A percentile compares a stretch with the other conserved stretches of the same genome.
Conservation (phyloP, 2,329 filamentous ascomycete species). For the Colletotrichum sp. region DNA sequence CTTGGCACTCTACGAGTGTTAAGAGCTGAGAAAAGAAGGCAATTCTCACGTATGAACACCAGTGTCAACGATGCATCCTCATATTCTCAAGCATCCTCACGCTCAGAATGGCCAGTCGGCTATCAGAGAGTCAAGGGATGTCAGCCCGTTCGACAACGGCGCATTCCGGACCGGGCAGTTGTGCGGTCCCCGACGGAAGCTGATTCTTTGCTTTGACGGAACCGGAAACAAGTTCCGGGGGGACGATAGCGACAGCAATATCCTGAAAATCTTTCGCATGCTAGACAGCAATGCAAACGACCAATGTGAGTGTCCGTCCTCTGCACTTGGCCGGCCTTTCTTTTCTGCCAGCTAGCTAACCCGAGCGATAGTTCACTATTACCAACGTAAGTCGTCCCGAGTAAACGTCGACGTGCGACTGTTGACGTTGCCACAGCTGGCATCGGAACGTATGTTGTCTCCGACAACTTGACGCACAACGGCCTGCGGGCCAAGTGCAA, state of each 20-base stretch:
- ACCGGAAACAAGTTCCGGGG: conserved; percentile 70
- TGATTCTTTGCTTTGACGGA: conserved; percentile 68
- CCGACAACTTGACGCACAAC: conserved; percentile 63
- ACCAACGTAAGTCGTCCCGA: conserved; percentile 57
- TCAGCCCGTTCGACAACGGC: not conserved
- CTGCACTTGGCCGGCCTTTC: not conserved
- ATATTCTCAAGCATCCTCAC: not conserved
- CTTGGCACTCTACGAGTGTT: not conserved
- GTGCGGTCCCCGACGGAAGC: conserved; percentile 38
- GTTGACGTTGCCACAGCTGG: conserved; percentile 49
- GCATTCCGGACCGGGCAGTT: not conserved
- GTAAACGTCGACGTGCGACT: no score
- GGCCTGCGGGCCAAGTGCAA: conserved; percentile 60
- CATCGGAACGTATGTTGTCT: conserved; percentile 76
- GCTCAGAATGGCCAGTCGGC: not conserved
- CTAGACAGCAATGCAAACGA: conserved; percentile 66
- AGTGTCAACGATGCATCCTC: not conserved
- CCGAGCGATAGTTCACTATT: conserved; percentile 56
- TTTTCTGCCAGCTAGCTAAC: not conserved
- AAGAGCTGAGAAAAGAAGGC: not conserved
- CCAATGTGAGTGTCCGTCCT: conserved; percentile 51
- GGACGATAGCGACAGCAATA: conserved; percentile 68
- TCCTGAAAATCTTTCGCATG: conserved; percentile 75
- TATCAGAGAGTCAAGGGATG: not conserved
- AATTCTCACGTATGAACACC: not conserved